Conservation (phyloP, 2,329 filamentous ascomycete species). For the Monilinia laxa region DNA sequence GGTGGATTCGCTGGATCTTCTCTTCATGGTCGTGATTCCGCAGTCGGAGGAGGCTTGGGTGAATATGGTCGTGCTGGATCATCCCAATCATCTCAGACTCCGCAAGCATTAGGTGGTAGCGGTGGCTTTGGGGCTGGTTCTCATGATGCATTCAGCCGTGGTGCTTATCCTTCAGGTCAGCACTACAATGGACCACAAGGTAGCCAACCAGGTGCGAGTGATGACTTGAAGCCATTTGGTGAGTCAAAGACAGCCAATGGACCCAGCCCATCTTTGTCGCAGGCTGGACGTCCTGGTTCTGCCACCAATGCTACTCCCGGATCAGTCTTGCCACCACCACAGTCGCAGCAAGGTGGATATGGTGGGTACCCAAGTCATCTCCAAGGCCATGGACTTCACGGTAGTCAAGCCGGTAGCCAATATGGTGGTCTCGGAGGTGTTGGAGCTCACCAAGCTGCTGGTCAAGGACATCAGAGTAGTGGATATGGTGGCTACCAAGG, state of each 20-base stretch:
- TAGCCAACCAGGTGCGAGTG: conserved; percentile 37
- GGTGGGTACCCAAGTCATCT: conserved; percentile 41
- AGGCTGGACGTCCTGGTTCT: conserved; percentile 41
- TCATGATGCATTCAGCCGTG: conserved; percentile 41
- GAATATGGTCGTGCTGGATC: conserved; percentile 41
- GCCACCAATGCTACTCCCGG: conserved; percentile 41
- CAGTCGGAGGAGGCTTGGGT: conserved; percentile 38
- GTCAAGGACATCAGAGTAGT: conserved; percentile 45
- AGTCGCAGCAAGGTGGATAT: conserved; percentile 40
- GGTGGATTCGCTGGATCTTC: conserved; percentile 38
- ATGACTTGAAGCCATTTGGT: conserved; percentile 42
- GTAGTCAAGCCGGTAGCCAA: conserved; percentile 40
- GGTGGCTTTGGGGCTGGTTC: conserved; percentile 37
- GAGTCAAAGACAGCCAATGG: conserved; percentile 41
- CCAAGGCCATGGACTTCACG: conserved; percentile 41
- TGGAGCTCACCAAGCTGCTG: conserved; percentile 47
- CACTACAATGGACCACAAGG: conserved; percentile 38
- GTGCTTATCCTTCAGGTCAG: conserved; percentile 41
- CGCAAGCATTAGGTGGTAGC: conserved; percentile 39
- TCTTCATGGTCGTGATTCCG: conserved; percentile 41
- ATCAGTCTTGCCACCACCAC: conserved; percentile 40
- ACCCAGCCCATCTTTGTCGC: conserved; percentile 41
- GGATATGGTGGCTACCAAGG: conserved; percentile 48
- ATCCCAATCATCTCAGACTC: conserved; percentile 39
- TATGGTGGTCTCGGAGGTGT: conserved; percentile 49